Evolutionary conservation across 106 monocot genomes (phyloP), one percentile per base, ranked within the genome.

Genomic region (Dioscorea dumetorum): DNA sequence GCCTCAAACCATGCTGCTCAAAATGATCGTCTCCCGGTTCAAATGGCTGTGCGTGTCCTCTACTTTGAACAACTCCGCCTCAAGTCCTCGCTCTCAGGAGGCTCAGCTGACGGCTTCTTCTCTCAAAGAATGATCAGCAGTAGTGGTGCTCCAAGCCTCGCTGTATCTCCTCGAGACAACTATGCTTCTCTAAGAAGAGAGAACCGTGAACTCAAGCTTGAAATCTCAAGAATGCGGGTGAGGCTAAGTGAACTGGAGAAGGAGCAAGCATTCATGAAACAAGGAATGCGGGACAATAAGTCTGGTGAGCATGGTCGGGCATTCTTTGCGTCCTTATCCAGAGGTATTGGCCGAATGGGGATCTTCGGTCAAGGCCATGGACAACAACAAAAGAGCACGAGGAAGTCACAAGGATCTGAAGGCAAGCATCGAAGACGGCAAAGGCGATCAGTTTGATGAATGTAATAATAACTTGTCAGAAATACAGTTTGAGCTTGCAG

Each of bases 51-150:
- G 61, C 85, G 88, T 0, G 80, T 91, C 49, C 85, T 95, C 62
- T 91, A 95, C 91, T 83, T 85, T 17, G 90, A 90, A 68, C 91
- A 95, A 71, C 75, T 95, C 20, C 91, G 86, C 70, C 82, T 95
- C 56, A 88, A 91, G 61, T 83, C 88, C 2, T 64, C 91, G 0
- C 58, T 95, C 67, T 79, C 85, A 0, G 57, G 68, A 4, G 67
- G 61, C 70, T 73, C 73, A 0, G 79, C 66, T 16, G 82, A 79
- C 10, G 79, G 81, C 6, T 88, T 85, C 56, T 91, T 83, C 63
- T 95, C 94, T 3, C 94, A 94, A 33, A 78, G 84, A 56, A 85
- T 88, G 22, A 73, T 89, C 15, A 60, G 83, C 71, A 78, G 82
- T 61, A 88, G 90, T 50, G 82, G 87, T 12, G 82, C 75, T 35